Base-by-base conservation (phyloP, 495 filamentous ascomycete genomes). In the Pyrenopolyporus hunteri region DNA sequence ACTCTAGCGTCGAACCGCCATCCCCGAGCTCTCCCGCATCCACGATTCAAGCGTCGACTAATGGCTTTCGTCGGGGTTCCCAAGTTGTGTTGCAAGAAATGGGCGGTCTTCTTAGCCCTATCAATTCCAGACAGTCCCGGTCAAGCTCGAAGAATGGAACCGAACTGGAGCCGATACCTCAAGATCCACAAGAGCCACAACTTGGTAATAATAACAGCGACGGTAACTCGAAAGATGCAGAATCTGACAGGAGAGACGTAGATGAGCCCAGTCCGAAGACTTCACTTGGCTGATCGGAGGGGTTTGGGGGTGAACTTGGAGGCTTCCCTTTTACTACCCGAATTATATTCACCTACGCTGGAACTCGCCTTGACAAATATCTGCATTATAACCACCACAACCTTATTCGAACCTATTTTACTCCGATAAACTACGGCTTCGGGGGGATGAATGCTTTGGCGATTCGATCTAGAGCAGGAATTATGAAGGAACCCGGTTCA, bases 1-100 rank as follows among this genome's bases (percentile, higher is more conserved):
- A 61, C 5, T 73, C 74, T 3, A 69, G 59, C 42, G 52, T 65
- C 17, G 72, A 73, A 16, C 66, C 73, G 8, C 61, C 70, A 14
- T 64, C 62, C 23, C 60, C 20, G 7, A 43, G 44, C 5, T 44
- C 65, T 0, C 77, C 77, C 13, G 59, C 70, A 6, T 65, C 76
- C 4, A 58, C 68, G 1, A 55, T 74, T 10, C 70, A 64, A 4
- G 78, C 78, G 0, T 61, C 71, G 36, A 54, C 43, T 4, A 63
- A 29, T 32, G 78, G 79, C 9, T 53, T 74, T 6, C 72, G 77
- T 14, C 63, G 75, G 13, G 80, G 82, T 3, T 84, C 80, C 31
- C 75, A 79, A 14, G 76, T 83, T 1, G 71, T 84, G 28, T 69
- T 88, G 1, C 82, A 87, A 53, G 86, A 88, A 59, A 57, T 88